Percentiles rank a stretch among this genome's conserved stretches.
These are phyloP conservation scores for Pseudonitzschia delicatissima DNA, from an alignment of 108 stramenopile genomes.

Conservation along the genomic window DNA sequence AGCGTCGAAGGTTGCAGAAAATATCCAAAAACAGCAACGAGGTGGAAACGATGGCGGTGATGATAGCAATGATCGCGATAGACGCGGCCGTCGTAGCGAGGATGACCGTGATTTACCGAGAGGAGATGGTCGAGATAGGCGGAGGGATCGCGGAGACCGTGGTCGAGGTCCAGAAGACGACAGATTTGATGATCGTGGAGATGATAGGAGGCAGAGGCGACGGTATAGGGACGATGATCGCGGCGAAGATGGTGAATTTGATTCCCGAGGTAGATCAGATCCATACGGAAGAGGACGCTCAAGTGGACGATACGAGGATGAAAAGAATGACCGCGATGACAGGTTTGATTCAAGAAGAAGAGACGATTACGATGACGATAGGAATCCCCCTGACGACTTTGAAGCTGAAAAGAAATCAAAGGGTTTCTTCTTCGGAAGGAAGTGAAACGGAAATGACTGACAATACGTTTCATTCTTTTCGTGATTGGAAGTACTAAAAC, in stretches of 20 bases:
- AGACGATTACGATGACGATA: slow-evolving; percentile 5
- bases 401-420: background rate
- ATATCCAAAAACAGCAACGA: slow-evolving; percentile 19
- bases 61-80: background rate
- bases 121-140: background rate
- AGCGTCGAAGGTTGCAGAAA: slow-evolving; percentile 24
- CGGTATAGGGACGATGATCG: background rate
- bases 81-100: background rate
- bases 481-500: no score
- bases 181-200: background rate
- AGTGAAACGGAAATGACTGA: no score
- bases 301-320: background rate
- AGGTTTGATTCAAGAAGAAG: background rate
- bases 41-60: slow-evolving; percentile 1
- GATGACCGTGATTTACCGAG: background rate
- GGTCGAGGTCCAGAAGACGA: background rate
- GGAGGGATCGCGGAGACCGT: background rate
- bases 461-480: no score
- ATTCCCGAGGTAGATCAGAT: background rate
- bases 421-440: background rate
- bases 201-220: background rate
- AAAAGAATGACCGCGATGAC: background rate
- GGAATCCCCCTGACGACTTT: background rate
- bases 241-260: background rate
- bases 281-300: background rate